Conservation (phyloP, 192 early-diverging fungal genomes). For the Mortierella antarctica region DNA sequence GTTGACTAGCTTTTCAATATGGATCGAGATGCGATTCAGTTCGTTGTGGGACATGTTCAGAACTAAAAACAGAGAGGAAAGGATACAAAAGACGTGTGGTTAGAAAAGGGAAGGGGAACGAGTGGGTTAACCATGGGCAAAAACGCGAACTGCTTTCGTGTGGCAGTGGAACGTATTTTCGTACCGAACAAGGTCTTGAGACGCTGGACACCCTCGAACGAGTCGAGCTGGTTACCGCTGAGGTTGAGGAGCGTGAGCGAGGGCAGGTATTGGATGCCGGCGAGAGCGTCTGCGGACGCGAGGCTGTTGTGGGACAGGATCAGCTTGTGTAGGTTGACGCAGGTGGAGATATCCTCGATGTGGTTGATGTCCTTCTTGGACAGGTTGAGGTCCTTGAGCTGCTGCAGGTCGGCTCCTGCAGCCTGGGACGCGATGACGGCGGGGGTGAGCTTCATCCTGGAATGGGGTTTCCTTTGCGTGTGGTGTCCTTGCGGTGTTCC, state of each 20-base stretch:
- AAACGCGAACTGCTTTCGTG: neutral
- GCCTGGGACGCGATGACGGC: conserved; percentile 55
- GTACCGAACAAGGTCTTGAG: conserved; percentile 72
- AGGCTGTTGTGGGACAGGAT: conserved; percentile 70
- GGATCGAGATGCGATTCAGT: conserved; percentile 65
- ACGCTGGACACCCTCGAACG: conserved; percentile 62
- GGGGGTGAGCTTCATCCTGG: conserved; percentile 60
- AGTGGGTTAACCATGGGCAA: neutral
- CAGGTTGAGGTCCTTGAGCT: conserved; percentile 64
- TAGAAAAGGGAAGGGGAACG: too few relatives aligned
- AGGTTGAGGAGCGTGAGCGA: conserved; percentile 75
- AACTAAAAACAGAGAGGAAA: conserved; percentile 45
- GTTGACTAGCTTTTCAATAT: conserved; percentile 63
- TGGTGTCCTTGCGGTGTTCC: neutral
- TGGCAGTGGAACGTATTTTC: neutral
- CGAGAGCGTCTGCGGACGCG: conserved; percentile 58
- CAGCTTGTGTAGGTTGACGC: conserved; percentile 69
- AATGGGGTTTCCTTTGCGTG: neutral
- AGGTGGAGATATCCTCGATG: conserved; percentile 77
- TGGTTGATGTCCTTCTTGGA: conserved; percentile 68
- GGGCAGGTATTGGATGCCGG: conserved; percentile 63
- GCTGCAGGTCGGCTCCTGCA: conserved; percentile 51
- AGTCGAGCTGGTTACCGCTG: conserved; percentile 69
- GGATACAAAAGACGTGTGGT: neutral
- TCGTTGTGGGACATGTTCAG: conserved; percentile 79